These are phyloP conservation scores for Fraxinus cuspidata DNA, from an alignment of 257 asterid species.

Conservation along the genomic window DNA sequence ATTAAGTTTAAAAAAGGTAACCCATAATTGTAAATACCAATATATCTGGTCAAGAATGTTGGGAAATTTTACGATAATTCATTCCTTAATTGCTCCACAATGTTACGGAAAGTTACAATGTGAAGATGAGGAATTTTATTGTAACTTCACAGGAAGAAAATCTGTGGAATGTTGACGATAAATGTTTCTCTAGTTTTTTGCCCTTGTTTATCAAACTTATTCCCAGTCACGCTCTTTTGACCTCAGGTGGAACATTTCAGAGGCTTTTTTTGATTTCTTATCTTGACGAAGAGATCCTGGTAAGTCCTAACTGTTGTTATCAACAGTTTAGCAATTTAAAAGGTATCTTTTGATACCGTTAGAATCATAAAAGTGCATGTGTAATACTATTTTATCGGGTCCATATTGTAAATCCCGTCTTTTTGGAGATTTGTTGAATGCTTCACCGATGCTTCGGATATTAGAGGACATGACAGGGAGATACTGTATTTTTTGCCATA, in stretches of 20 bases:
- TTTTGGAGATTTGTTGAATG: neutral
- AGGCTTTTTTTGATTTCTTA: conserved; percentile 78
- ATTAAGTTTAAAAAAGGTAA: neutral
- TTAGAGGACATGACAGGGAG: neutral
- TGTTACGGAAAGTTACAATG: neutral
- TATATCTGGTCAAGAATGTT: neutral
- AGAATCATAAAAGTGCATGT: neutral
- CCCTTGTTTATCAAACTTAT: neutral
- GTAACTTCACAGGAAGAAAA: neutral
- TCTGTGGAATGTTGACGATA: neutral
- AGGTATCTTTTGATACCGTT: neutral
- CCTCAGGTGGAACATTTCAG: conserved; percentile 66
- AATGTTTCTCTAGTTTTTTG: neutral
- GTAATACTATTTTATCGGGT: neutral
- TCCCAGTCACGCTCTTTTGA: conserved; percentile 11
- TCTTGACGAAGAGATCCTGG: conserved; percentile 92
- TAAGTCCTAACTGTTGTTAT: conserved; percentile 31
- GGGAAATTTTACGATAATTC: neutral
- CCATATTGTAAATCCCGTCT: neutral
- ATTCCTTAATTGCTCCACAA: neutral
- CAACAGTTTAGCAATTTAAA: neutral
- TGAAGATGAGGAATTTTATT: neutral
- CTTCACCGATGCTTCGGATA: neutral
- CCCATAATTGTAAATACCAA: neutral
- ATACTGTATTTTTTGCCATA: neutral